Percentiles rank a stretch among this genome's conserved stretches.
These are phyloP conservation scores for Phytophthora melonis DNA, from an alignment of 352 stramenopile species.

Conservation along the genomic window DNA sequence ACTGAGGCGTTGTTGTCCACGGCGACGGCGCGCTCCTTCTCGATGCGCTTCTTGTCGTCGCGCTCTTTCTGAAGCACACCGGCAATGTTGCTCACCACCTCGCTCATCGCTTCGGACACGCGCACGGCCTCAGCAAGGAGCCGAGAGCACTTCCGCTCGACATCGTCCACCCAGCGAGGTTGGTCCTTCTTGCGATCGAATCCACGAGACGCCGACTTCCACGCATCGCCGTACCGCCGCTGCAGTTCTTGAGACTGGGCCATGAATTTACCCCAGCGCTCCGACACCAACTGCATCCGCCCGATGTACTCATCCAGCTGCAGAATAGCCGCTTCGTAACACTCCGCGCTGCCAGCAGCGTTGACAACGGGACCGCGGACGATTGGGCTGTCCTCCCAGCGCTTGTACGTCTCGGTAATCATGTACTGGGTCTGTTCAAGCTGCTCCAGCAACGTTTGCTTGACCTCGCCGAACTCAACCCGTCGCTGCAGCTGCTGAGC, in stretches of 20 bases:
- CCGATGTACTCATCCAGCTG: constrained; percentile 70
- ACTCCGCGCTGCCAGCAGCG: constrained; percentile 18
- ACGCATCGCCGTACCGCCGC: constrained; percentile 56
- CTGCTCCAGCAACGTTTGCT: constrained; percentile 78
- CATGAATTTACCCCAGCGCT: constrained; percentile 68
- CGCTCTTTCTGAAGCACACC: constrained; percentile 54
- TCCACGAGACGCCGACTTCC: constrained; percentile 41
- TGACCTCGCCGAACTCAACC: constrained; percentile 69
- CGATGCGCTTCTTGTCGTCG: constrained; percentile 46
- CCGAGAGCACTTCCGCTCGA: constrained; percentile 64
- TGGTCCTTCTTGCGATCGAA: constrained; percentile 42
- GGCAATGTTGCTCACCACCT: constrained; percentile 61
- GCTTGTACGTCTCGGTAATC: constrained; percentile 80
- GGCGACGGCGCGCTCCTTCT: constrained; percentile 40
- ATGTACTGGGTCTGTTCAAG: constrained; percentile 83
- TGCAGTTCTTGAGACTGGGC: constrained; percentile 65
- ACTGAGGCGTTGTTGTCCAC: constrained; percentile 30
- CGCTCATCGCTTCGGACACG: constrained; percentile 63
- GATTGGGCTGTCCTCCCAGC: constrained; percentile 69
- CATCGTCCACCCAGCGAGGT: constrained; percentile 61
- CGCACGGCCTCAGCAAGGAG: constrained; percentile 64
- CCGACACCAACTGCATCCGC: constrained; percentile 60
- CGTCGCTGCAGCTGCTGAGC: constrained; percentile 64
- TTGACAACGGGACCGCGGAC: constrained; percentile 26
- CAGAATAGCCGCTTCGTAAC: constrained; percentile 38